A percentile compares a stretch with the other conserved stretches of the same genome.
These are phyloP conservation scores for Rhodotorula mucilaginosa DNA, from an alignment of 1,284 basidiomycete genomes.

Conservation along the genomic window DNA sequence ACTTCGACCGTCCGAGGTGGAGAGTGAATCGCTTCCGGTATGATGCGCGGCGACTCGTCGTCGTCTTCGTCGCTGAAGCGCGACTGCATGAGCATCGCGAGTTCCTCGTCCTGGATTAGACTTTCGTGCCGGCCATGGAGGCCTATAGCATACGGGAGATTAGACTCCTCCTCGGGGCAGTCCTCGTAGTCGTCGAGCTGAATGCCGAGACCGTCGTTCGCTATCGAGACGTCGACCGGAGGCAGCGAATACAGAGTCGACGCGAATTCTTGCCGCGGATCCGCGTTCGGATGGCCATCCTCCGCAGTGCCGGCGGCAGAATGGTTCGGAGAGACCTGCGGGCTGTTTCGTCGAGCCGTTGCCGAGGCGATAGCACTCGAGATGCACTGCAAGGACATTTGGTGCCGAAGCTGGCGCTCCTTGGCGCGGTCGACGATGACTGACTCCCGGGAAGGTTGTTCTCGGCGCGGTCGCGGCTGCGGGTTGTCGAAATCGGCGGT, in stretches of 20 bases:
- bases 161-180: slow-evolving; percentile 38
- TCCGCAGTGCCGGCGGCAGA: not conserved
- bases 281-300: not conserved
- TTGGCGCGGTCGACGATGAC: slow-evolving; percentile 31
- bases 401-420: slow-evolving; percentile 39
- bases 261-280: not conserved
- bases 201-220: slow-evolving; percentile 15
- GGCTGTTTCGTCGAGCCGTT: slow-evolving; percentile 35
- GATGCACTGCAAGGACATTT: slow-evolving; percentile 45
- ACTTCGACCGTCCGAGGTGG: slow-evolving; percentile 2
- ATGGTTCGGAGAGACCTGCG: not conserved
- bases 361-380: slow-evolving; percentile 43
- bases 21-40: not conserved
- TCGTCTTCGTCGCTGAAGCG: slow-evolving; percentile 36
- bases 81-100: slow-evolving; percentile 35
- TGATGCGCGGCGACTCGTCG: not conserved
- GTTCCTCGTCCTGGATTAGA: slow-evolving; percentile 27
- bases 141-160: not conserved
- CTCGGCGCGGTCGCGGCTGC: too few relatives aligned
- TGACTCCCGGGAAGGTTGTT: not conserved
- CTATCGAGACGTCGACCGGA: not conserved
- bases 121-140: not conserved
- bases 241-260: not conserved
- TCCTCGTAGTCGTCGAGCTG: slow-evolving; percentile 45
- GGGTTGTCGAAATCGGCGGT: not conserved